Conservation (phyloP, 2,329 filamentous ascomycete species). For the Myriosclerotinia duriaeana region DNA sequence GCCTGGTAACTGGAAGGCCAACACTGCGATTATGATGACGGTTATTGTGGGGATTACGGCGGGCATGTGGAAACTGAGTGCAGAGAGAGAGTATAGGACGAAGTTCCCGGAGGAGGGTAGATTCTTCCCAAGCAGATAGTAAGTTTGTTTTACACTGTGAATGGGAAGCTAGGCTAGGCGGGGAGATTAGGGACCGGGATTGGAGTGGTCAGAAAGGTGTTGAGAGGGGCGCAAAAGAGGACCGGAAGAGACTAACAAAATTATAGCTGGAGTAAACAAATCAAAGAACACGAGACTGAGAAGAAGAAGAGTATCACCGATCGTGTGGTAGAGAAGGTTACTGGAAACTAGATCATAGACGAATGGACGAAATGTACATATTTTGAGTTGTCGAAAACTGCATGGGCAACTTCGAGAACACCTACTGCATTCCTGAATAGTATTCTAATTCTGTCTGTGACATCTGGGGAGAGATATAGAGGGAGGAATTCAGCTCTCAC, state of each 20-base stretch:
- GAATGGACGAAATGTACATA: slow-evolving; percentile 35
- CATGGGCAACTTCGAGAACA: slow-evolving; percentile 17
- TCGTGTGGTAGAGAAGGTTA: slow-evolving; percentile 28
- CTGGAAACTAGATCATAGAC: neutral
- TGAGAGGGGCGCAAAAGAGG: slow-evolving; percentile 24
- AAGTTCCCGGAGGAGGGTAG: slow-evolving; percentile 73
- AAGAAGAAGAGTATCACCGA: slow-evolving; percentile 45
- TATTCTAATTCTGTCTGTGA: neutral
- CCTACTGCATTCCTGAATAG: neutral
- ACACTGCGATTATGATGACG: slow-evolving; percentile 75
- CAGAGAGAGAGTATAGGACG: slow-evolving; percentile 69
- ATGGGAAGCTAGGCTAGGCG: too few relatives aligned
- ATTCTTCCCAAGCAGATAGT: slow-evolving; percentile 86
- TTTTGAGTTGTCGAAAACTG: slow-evolving; percentile 20
- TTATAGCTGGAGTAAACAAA: slow-evolving; percentile 68
- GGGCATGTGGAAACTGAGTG: slow-evolving; percentile 69
- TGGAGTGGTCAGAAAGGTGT: neutral
- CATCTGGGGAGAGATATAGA: neutral
- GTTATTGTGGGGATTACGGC: slow-evolving; percentile 68
- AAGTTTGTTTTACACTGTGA: slow-evolving; percentile 45
- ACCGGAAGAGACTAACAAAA: slow-evolving; percentile 36
- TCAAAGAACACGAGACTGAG: slow-evolving; percentile 65
- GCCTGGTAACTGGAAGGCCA: slow-evolving; percentile 90
- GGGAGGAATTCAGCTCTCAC: neutral
- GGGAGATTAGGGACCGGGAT: neutral